A percentile compares a stretch with the other conserved stretches of the same genome.
Conservation (phyloP, 306 rosid genomes). For the Fragaria ananassa region DNA sequence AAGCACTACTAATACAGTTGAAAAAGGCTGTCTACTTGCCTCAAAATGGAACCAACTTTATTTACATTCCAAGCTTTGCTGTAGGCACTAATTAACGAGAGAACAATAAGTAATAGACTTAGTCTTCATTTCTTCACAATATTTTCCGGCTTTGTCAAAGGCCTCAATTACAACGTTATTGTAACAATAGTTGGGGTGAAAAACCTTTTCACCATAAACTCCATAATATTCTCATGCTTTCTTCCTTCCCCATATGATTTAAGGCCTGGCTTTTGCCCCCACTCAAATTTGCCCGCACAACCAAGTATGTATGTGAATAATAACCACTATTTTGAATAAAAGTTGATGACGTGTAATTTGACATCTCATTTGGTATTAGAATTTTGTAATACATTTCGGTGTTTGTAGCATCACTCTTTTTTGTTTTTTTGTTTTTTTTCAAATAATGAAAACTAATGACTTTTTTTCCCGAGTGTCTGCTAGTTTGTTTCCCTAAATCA, state of each 20-base stretch:
- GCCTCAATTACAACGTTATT: constrained; percentile 73
- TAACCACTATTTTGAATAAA: no score
- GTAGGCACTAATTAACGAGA: constrained; percentile 59
- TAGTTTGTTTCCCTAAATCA: no score
- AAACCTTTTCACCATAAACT: constrained; percentile 70
- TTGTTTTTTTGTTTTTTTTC: no score
- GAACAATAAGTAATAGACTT: constrained; percentile 77
- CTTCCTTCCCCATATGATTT: constrained; percentile 76
- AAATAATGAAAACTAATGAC: no score
- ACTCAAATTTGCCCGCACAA: no score
- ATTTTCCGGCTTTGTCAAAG: constrained; percentile 71
- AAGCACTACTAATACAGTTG: constrained; percentile 69
- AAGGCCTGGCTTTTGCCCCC: constrained; percentile 65
- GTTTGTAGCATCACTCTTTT: no score
- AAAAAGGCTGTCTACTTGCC: constrained; percentile 69
- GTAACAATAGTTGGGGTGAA: constrained; percentile 71
- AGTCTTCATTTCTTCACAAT: constrained; percentile 69
- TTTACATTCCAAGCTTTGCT: constrained; percentile 51
- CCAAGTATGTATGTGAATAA: no score
- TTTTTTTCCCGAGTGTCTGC: no score
- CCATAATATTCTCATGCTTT: constrained; percentile 31
- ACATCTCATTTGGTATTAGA: no score
- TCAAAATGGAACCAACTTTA: constrained; percentile 66
- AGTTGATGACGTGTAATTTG: no score
- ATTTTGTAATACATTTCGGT: no score